Evolutionary conservation across 805 yeast species (phyloP), one percentile per base, ranked within the genome.

Genomic region (Helenozyma baotianmanensis): DNA sequence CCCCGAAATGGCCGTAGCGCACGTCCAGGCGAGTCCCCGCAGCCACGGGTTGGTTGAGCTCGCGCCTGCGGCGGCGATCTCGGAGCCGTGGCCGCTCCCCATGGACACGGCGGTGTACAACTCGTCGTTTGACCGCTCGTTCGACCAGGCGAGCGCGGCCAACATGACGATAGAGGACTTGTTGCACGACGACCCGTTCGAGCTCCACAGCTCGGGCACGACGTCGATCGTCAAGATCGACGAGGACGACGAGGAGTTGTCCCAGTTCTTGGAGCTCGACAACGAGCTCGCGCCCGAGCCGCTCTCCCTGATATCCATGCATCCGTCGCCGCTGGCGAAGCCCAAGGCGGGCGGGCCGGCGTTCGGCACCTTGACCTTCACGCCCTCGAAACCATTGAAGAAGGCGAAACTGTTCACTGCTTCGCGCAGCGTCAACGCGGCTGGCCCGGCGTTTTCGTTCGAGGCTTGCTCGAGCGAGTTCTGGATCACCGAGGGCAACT

Each of bases 381-480:
- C 4, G 7, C 29, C 33, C 11, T 32, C 25, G 4, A 27, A 25
- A 15, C 19, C 5, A 17, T 18, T 27, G 21, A 19, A 38, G 18
- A 41, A 35, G 27, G 25, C 43, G 4, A 39, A 32, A 19, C 39
- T 38, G 4, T 35, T 32, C 19, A 30, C 42, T 13, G 22, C 33
- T 11, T 30, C 33, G 3, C 13, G 18, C 18, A 11, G 16, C 14
- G 37, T 36, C 14, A 17, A 26, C 25, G n/a, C 36, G n/a, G 26
- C 38, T 7, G 32, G 26, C 21, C 36, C 39, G 11, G 18, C 25
- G 5, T 39, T 44, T 13, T 44, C 51, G 6, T 17, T 47, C 3
- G 45, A 39, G 9, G 43, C 40, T 11, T 47, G 48, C 23, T 31
- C 39, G 10, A 39, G 33, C 15, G 50, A 47, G 25, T 45, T 47